Evolutionary conservation across 805 yeast species (phyloP).

Genomic region (Ogataea paradorogensis): DNA sequence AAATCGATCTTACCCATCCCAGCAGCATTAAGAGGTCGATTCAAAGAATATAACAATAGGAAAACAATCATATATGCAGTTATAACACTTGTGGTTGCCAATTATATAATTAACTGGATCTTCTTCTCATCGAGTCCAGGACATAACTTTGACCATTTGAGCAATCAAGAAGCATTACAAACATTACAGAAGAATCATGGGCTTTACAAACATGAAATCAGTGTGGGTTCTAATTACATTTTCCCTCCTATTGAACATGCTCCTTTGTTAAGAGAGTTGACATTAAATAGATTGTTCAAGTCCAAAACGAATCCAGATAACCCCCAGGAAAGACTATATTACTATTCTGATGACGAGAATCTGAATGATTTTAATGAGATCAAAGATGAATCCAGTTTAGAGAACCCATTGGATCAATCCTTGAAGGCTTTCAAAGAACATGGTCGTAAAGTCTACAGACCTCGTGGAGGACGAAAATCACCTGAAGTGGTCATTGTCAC

Average conservation of each 20-base stretch:
- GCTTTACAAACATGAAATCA: slow-evolving; percentile 42
- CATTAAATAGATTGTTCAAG: slow-evolving; percentile 49
- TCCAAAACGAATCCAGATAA: slow-evolving; percentile 44
- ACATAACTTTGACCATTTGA: slow-evolving; percentile 23
- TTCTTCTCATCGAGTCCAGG: slow-evolving; percentile 6
- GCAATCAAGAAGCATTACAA: slow-evolving; percentile 24
- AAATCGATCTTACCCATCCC: slow-evolving; percentile 21
- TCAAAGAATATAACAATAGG: slow-evolving; percentile 13
- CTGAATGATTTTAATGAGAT: slow-evolving; percentile 37
- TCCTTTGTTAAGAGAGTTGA: slow-evolving; percentile 54
- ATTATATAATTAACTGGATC: slow-evolving; percentile 35
- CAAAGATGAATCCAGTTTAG: slow-evolving; percentile 45
- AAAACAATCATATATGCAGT: slow-evolving; percentile 9
- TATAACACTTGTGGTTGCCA: slow-evolving; percentile 7
- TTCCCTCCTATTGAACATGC: slow-evolving; percentile 79
- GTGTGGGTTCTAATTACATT: slow-evolving; percentile 51
- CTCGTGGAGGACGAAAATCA: slow-evolving; percentile 33
- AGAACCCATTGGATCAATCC: slow-evolving; percentile 44
- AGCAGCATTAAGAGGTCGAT: slow-evolving; percentile 16
- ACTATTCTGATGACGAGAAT: slow-evolving; percentile 45
- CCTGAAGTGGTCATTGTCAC: slow-evolving; percentile 79
- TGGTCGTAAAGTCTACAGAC: slow-evolving; percentile 54
- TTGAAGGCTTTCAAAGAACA: slow-evolving; percentile 61
- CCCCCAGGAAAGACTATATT: slow-evolving; percentile 33
- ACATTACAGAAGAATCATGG: slow-evolving; percentile 38